Evolutionary conservation across 2,329 filamentous ascomycete genomes (phyloP).

Genomic region (Colletotrichum sp.): DNA sequence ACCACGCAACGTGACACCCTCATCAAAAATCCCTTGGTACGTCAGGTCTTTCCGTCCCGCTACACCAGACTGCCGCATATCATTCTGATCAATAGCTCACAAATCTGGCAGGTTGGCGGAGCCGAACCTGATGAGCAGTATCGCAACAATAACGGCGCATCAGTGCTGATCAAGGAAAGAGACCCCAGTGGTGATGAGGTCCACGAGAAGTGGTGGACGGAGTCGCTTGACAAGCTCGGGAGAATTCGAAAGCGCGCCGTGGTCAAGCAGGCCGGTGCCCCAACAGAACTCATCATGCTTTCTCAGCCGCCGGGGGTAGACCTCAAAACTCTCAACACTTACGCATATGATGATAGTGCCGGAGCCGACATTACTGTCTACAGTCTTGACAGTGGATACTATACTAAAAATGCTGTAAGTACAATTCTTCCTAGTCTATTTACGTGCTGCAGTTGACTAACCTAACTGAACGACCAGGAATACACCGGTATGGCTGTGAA

Average conservation of each 20-base stretch:
- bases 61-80: not conserved
- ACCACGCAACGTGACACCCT: not conserved
- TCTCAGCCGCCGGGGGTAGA: not conserved
- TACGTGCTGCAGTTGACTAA: not conserved
- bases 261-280: not conserved
- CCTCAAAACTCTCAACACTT: not conserved
- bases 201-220: not conserved
- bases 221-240: not conserved
- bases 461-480: not conserved
- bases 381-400: not conserved
- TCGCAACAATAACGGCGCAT: not conserved
- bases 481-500: not conserved
- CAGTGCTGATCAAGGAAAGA: not conserved
- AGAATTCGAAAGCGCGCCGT: not conserved
- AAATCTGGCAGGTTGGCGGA: not conserved
- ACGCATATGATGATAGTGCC: not conserved
- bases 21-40: not conserved
- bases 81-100: not conserved
- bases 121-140: not conserved
- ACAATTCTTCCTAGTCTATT: not conserved
- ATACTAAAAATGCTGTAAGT: not conserved
- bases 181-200: not conserved
- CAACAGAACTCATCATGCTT: not conserved
- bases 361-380: not conserved
- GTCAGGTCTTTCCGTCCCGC: accelerated